Evolutionary conservation across 2,329 filamentous ascomycete species (phyloP), one percentile per base, ranked within the genome.

Genomic region (Exophiala oligosperma): DNA sequence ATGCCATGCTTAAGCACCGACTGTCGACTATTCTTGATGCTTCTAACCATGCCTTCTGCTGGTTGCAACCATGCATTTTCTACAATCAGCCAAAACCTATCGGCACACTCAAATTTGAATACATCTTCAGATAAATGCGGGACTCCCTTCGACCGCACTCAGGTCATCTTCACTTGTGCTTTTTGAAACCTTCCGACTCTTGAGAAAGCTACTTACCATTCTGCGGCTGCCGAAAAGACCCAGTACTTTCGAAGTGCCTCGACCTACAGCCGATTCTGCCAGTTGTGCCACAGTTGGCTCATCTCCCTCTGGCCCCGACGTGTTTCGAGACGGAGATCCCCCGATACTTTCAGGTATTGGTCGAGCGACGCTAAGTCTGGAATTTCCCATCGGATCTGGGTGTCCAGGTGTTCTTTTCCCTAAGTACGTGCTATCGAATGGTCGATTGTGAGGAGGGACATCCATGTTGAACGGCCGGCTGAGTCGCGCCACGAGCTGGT

Each of bases 131-230:
- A 63, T 47, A 37, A 60, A 63, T 26, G 54, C 57, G 11, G 48
- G 57, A 49, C 61, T 54, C 40, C 46, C 55, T 7, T 41, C 54
- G 8, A 14, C 40, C 38, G 50, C 28, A 49, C 29, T 58, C 24
- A 51, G 52, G 21, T 43, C 60, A 40, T 56, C 50, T 43, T 44
- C 54, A 49, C 52, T 58, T 11, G 32, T 44, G 44, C 46, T 56
- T 38, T 49, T 54, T 17, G 56, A 49, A 14, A 12, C 50, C 38
- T 52, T 50, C 17, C 61, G 61, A 29, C 63, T 68, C 51, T 59
- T 66, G 51, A 67, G 54, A 49, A 68, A 67, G 47, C 64, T 66
- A 56, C 66, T 68, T 21, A 68, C 66, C 63, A 68, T 66, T 9
- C 66, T 56, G 44, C 64, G 66, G 26, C 62, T 63, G 23, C 56